phyloP scores from a whole-genome alignment of 805 yeast species.

The Candida loeiensis region DNA sequence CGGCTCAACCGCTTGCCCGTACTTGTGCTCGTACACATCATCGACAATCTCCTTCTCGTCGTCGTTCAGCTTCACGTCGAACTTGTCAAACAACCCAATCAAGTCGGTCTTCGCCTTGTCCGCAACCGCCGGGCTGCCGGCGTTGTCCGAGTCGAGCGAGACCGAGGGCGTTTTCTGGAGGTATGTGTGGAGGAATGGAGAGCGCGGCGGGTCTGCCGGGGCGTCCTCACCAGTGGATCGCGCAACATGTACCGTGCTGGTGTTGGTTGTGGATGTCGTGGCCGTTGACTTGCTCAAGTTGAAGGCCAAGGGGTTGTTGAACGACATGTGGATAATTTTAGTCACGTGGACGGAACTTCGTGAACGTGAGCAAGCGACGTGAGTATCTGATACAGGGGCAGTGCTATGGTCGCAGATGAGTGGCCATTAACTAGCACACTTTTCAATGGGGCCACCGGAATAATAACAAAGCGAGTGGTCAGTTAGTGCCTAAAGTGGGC shows the following conservation, averaged over 20 bases:
- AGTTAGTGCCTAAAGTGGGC: no score
- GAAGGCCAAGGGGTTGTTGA: slow-evolving; percentile 29
- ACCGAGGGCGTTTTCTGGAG: slow-evolving; percentile 10
- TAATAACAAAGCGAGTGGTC: no score
- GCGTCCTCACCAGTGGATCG: slow-evolving; percentile 1
- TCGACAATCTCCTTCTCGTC: slow-evolving; percentile 10
- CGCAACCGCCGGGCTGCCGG: slow-evolving; percentile 7
- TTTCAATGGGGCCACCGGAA: no score
- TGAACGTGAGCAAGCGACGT: no score
- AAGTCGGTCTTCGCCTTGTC: slow-evolving; percentile 16
- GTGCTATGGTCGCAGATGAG: no score
- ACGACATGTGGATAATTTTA: no score
- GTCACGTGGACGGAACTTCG: no score
- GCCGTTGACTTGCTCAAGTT: slow-evolving; percentile 38
- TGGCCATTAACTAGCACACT: no score
- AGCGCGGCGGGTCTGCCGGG: slow-evolving; percentile 8
- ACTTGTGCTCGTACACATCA: slow-evolving; percentile 9
- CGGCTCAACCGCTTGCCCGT: slow-evolving; percentile 1
- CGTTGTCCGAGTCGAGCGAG: slow-evolving; percentile 5
- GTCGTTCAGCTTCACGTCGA: slow-evolving; percentile 19
- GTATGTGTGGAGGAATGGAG: slow-evolving; percentile 19
- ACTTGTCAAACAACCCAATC: slow-evolving; percentile 34
- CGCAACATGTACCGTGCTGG: slow-evolving; percentile 23
- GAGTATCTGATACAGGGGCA: no score
- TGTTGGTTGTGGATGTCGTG: slow-evolving; percentile 40